Base-by-base conservation (phyloP, 345 rosid species). In the Mercurialis annua region DNA sequence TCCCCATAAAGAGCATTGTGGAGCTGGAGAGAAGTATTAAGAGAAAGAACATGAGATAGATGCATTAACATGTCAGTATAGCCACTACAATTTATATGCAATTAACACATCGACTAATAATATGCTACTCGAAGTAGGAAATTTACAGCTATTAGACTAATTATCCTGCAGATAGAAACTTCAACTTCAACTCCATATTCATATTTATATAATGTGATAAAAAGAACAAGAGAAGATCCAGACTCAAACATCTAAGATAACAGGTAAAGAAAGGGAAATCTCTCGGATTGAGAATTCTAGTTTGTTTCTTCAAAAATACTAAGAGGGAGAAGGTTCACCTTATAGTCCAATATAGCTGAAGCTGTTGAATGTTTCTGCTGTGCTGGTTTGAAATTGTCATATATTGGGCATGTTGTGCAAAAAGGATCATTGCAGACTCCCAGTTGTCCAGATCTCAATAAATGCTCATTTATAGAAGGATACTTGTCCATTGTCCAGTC, bases 401-500 rank as follows among this genome's bases (percentile, higher is more conserved):
- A 80, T 26, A 87, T 74, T 36, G 96, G 98, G 56, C 98, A 93
- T 66, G 88, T 87, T 20, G 97, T 93, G 78, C 97, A 90, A 69
- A 90, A 93, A 67, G 96, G 98, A 81, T 89, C 92, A 76, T 81
- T 81, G 71, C 98, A 93, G 90, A 83, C 76, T 6, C 98, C 97
- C 61, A 87, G 62, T 53, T 81, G 90, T 14, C 98, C 97, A 75
- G 97, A 93, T 82, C 89, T 86, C 74, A 81, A 27, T 68, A 90
- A 76, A 85, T 90, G 84, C 47, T 81, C 82, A 73, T 90, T 92
- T 78, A 80, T 89, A 51, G 63, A 51, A n/a, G 71, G 79, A 67
- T 79, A 78, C 7, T 59, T 77, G 7, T 83, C 78, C 8, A 81
- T 77, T 3, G 46, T 36, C 71, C 83, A 80, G 40, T 71, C 77